phyloP scores from a whole-genome alignment of 2,329 filamentous ascomycete genomes.

The Lachnellula willkommii region DNA sequence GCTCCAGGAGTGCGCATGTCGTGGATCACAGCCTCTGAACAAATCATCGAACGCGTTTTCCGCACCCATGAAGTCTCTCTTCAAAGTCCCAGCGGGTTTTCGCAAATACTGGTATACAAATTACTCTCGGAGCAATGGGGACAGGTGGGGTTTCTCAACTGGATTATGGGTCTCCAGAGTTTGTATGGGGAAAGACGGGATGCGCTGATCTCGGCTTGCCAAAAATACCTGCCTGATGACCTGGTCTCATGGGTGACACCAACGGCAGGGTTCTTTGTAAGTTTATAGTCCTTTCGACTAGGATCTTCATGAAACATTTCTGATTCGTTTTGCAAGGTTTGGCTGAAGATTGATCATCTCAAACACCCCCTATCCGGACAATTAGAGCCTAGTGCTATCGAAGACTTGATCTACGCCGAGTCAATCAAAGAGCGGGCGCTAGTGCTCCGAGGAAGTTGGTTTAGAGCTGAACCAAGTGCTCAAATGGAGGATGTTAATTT shows the following conservation, averaged over 20 bases:
- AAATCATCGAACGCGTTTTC: constrained; percentile 74
- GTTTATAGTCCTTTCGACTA: constrained; percentile 31
- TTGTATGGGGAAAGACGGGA: constrained; percentile 72
- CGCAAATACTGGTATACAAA: constrained; percentile 77
- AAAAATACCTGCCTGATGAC: constrained; percentile 64
- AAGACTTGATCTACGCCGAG: neutral
- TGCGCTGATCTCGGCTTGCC: constrained; percentile 69
- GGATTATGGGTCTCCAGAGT: constrained; percentile 70
- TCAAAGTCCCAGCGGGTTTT: constrained; percentile 76
- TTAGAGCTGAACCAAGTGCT: neutral
- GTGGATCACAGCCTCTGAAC: constrained; percentile 80
- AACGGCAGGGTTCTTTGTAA: constrained; percentile 84
- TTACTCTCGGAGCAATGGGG: constrained; percentile 89
- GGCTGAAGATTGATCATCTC: neutral
- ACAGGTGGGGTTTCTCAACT: constrained; percentile 77
- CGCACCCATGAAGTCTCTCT: constrained; percentile 76
- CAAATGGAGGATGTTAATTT: neutral
- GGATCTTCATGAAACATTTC: neutral
- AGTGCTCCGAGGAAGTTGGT: neutral
- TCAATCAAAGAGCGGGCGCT: neutral
- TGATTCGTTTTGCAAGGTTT: neutral
- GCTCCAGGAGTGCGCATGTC: constrained; percentile 72
- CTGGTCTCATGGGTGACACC: constrained; percentile 73
- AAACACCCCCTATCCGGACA: neutral
- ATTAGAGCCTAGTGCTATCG: neutral